Percentiles rank a stretch among this genome's conserved stretches.
Evolutionary conservation across 805 yeast genomes (phyloP).

Genomic region (Clavispora fructus): DNA sequence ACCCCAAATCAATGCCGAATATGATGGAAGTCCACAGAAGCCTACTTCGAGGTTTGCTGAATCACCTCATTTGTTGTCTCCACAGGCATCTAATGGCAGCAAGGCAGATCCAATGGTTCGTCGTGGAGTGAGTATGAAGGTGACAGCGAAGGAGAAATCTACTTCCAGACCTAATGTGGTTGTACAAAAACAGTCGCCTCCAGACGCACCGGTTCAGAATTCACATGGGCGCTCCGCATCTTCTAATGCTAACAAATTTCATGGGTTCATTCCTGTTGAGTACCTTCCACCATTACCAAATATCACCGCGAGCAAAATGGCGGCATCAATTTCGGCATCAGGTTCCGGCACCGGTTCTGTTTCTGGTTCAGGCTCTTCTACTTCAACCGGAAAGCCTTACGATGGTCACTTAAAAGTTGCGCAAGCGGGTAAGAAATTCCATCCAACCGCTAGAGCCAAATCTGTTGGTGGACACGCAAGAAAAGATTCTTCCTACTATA

Average conservation of each 20-base stretch:
- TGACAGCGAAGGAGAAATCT: slow-evolving; percentile 51
- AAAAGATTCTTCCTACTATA: slow-evolving; percentile 44
- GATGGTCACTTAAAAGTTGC: background rate
- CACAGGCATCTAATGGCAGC: slow-evolving; percentile 11
- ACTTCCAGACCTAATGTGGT: background rate
- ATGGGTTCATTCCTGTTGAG: slow-evolving; percentile 39
- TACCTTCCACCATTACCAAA: slow-evolving; percentile 42
- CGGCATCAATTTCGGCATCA: slow-evolving; percentile 3
- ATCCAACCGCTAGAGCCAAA: slow-evolving; percentile 85
- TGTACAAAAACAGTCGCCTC: background rate
- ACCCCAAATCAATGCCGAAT: background rate
- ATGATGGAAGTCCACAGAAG: slow-evolving; percentile 3
- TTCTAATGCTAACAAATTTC: slow-evolving; percentile 21
- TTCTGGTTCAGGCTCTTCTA: background rate
- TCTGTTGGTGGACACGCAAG: slow-evolving; percentile 75
- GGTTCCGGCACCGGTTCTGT: background rate
- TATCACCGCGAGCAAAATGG: slow-evolving; percentile 26
- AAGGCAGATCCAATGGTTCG: slow-evolving; percentile 44
- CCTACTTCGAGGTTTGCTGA: background rate
- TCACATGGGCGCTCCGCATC: slow-evolving; percentile 14
- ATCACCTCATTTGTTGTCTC: slow-evolving; percentile 9
- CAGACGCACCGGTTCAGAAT: background rate
- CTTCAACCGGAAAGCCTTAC: slow-evolving; percentile 4
- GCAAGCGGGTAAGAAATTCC: slow-evolving; percentile 33
- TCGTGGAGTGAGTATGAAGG: slow-evolving; percentile 57